These are phyloP conservation scores for Teunomyces stri DNA, from an alignment of 805 yeast genomes.

Conservation along the genomic window DNA sequence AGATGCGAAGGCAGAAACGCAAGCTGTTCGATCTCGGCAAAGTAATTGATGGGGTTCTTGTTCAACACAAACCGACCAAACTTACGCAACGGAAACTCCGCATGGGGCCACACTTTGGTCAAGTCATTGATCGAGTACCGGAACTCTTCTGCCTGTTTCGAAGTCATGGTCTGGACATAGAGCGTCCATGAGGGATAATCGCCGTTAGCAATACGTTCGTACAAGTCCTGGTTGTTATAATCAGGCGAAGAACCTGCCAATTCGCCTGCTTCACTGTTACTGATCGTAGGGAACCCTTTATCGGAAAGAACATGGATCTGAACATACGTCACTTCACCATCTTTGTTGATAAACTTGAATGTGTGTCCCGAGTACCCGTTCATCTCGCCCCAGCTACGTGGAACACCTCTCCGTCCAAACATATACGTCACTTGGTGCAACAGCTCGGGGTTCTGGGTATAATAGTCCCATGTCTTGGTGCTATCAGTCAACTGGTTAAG, in stretches of 20 bases:
- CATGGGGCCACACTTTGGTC: conserved; percentile 70
- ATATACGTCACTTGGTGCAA: conserved; percentile 70
- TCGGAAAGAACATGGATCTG: conserved; percentile 72
- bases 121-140: conserved; percentile 85
- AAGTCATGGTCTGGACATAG: conserved; percentile 83
- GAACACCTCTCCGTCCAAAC: conserved; percentile 83
- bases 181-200: conserved; percentile 82
- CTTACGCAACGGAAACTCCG: conserved; percentile 51
- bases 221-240: conserved; percentile 75
- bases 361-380: conserved; percentile 85
- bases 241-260: conserved; percentile 80
- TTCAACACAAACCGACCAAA: conserved; percentile 55
- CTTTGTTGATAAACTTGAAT: conserved; percentile 72
- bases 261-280: conserved; percentile 64
- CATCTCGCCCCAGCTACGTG: conserved; percentile 72
- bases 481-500: conserved; percentile 65
- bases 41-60: conserved; percentile 54
- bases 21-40: conserved; percentile 43
- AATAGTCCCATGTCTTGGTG: conserved; percentile 82
- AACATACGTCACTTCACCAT: conserved; percentile 75
- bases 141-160: conserved; percentile 68
- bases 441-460: conserved; percentile 70
- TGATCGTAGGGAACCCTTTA: conserved; percentile 55
- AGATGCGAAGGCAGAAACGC: conserved; percentile 74
- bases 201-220: conserved; percentile 73